Evolutionary conservation across 225 moss, liverwort and hornwort genomes (phyloP).

Genomic region (Physcomitrium patens): DNA sequence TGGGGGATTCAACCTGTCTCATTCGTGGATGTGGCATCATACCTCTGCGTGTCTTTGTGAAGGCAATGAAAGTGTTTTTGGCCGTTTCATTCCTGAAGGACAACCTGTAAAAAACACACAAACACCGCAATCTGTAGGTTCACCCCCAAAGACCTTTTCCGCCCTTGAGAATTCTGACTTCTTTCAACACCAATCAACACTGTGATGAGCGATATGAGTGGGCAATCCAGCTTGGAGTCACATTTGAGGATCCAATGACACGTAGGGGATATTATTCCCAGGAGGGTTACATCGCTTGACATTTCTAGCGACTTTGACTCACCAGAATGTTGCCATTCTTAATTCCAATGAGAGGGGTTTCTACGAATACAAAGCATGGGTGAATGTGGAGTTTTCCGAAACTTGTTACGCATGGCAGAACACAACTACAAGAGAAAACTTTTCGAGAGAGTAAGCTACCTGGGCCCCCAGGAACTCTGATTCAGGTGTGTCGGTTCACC

Average conservation of each 20-base stretch:
- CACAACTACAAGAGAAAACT: not conserved
- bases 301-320: not conserved
- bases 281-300: not conserved
- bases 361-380: not conserved
- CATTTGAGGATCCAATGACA: not conserved
- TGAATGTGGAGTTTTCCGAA: not conserved
- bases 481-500: not conserved
- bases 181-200: not conserved
- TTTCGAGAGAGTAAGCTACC: too few relatives aligned
- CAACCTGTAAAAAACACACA: not conserved
- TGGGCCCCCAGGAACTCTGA: not conserved
- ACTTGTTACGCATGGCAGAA: not conserved
- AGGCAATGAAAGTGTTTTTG: not conserved
- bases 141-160: not conserved
- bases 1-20: not conserved
- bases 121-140: not conserved
- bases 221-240: not conserved
- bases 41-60: not conserved
- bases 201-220: not conserved
- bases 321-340: not conserved
- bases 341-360: not conserved
- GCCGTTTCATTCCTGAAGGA: not conserved
- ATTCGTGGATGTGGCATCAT: not conserved
- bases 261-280: not conserved
- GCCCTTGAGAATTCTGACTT: not conserved